Evolutionary conservation across 2,329 filamentous ascomycete species (phyloP), one percentile per base, ranked within the genome.

Genomic region (Myriosclerotinia curreyana): DNA sequence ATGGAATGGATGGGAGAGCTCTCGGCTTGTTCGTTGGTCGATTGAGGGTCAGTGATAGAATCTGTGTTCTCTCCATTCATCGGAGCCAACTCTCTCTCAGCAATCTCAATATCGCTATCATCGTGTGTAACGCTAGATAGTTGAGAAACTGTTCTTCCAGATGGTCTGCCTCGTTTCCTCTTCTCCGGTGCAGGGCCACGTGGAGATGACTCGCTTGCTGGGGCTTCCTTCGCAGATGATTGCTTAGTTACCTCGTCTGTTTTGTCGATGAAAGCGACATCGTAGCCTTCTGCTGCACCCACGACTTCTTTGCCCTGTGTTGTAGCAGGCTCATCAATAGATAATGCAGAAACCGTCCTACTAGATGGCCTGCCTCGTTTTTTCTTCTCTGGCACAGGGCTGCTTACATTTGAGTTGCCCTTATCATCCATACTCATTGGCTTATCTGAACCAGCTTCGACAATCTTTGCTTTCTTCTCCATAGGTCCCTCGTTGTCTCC

Each of bases 301-400:
- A 34, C 4, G 34, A n/a, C 2, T 46, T 7, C 3, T 46, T 56
- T n/a, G 4, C n/a, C 28, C 5, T 58, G 22, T 36, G 48, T 25
- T 3, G 44, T 25, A 31, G 42, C 42, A 25, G n/a, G 20, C 55
- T 25, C 42, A 25, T 58, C 42, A 36, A 17, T 3, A 36, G 28
- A 20, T 38, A 58, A 25, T 22, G 31, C n/a, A 25, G 55, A 58
- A 15, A 8, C 17, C 31, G 48, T 58, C 6, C 28, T 36, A 25
- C 42, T 22, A 48, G n/a, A 48, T 58, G 42, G 28, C 31, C 55
- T 22, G n/a, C 42, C 55, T 36, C 28, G 42, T 7, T 36, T 48
- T 48, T 17, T 48, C 31, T 58, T 58, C 31, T 58, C 42, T n/a
- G 28, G 9, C 25, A n/a, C 42, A 17, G 55, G n/a, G n/a, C 42